Conservation (phyloP, 371 early-diverging fungal genomes). For the Mucor mucedo region DNA sequence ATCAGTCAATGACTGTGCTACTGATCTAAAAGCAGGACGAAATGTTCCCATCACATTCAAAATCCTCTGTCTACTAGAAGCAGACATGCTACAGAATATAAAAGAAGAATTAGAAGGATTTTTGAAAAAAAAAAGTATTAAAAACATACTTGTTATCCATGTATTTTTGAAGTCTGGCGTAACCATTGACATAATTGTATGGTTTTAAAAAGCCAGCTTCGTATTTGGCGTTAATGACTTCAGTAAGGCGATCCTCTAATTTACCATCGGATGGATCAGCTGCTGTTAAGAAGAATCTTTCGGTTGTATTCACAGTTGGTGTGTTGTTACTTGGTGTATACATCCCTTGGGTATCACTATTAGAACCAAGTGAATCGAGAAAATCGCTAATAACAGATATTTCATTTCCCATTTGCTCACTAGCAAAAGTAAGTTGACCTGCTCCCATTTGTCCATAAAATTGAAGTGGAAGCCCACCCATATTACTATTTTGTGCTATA, state of each 20-base stretch:
- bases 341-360: constrained; percentile 24
- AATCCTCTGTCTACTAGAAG: constrained; percentile 76
- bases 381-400: constrained; percentile 73
- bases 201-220: constrained; percentile 94
- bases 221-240: constrained; percentile 92
- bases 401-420: constrained; percentile 75
- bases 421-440: constrained; percentile 65
- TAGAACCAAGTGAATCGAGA: constrained; percentile 58
- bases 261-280: constrained; percentile 89
- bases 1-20: constrained; percentile 90
- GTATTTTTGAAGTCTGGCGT: constrained; percentile 86
- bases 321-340: constrained; percentile 27
- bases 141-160: constrained; percentile 82
- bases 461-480: constrained; percentile 29
- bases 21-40: constrained; percentile 83
- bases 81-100: constrained; percentile 67
- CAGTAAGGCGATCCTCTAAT: constrained; percentile 81
- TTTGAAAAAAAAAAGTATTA: background rate
- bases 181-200: constrained; percentile 92
- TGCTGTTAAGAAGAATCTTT: constrained; percentile 86
- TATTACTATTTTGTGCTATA: constrained; percentile 21
- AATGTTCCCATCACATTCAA: constrained; percentile 87
- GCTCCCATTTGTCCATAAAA: constrained; percentile 37
- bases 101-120: background rate
- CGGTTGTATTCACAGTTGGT: constrained; percentile 46